phyloP scores from a whole-genome alignment of 176 grass and related monocot genomes.

The Zea mays region DNA sequence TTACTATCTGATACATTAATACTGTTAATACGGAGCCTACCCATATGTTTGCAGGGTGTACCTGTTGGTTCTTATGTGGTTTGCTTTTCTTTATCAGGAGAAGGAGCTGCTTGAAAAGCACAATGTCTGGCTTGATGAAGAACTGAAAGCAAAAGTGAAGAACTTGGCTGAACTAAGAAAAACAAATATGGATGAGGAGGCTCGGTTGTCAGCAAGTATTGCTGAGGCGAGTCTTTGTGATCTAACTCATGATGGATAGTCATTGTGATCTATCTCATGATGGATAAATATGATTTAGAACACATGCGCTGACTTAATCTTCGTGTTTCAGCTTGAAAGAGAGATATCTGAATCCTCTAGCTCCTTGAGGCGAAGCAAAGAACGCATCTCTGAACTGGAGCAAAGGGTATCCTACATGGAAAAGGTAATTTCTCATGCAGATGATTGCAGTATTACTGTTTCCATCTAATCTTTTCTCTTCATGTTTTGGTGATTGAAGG shows the following conservation, averaged over 20 bases:
- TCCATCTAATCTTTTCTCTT: slow-evolving; percentile 39
- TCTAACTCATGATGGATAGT: slow-evolving; percentile 24
- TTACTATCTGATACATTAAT: slow-evolving; percentile 21
- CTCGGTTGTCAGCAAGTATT: slow-evolving; percentile 76
- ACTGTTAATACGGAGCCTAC: slow-evolving; percentile 21
- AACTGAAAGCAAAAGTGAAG: slow-evolving; percentile 72
- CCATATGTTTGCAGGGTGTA: neutral
- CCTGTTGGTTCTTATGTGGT: slow-evolving; percentile 25
- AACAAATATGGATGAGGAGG: slow-evolving; percentile 77
- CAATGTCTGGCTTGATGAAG: slow-evolving; percentile 81
- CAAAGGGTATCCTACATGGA: slow-evolving; percentile 73
- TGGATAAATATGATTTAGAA: slow-evolving; percentile 22
- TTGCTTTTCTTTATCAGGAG: slow-evolving; percentile 58
- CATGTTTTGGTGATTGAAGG: slow-evolving; percentile 54
- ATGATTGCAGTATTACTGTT: slow-evolving; percentile 16
- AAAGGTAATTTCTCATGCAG: slow-evolving; percentile 58
- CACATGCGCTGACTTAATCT: neutral
- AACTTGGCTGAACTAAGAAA: slow-evolving; percentile 62
- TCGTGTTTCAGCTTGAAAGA: slow-evolving; percentile 76
- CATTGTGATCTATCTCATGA: slow-evolving; percentile 22
- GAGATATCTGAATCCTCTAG: slow-evolving; percentile 68
- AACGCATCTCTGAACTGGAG: slow-evolving; percentile 66
- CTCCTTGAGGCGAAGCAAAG: slow-evolving; percentile 69
- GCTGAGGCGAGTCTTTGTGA: slow-evolving; percentile 57
- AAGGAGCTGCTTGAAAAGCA: slow-evolving; percentile 85